A percentile compares a stretch with the other conserved stretches of the same genome.
These are phyloP conservation scores for Meira miltonrushii DNA, from an alignment of 1,284 basidiomycete genomes.

Conservation along the genomic window DNA sequence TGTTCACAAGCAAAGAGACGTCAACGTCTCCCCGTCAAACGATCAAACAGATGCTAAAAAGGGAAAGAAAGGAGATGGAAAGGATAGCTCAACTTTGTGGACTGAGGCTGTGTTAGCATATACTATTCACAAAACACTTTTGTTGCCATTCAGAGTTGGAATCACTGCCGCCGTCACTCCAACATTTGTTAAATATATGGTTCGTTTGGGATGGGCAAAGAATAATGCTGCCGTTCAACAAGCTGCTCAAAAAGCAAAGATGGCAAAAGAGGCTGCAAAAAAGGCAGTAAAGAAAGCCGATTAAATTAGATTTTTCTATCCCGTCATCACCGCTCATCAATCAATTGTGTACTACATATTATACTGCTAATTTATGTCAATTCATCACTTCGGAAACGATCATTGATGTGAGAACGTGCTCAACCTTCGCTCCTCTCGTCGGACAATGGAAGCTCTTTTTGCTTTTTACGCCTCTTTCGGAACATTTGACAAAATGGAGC, in stretches of 20 bases:
- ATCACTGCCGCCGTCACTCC: constrained; percentile 84
- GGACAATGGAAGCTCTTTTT: too few relatives aligned
- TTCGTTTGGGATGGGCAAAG: constrained; percentile 41
- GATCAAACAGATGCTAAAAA: not conserved
- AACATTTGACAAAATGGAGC: too few relatives aligned
- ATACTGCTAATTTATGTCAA: too few relatives aligned
- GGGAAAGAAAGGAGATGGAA: not conserved
- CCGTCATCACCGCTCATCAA: not conserved
- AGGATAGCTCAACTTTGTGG: constrained; percentile 58
- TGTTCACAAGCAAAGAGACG: not conserved
- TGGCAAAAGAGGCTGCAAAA: constrained; percentile 7
- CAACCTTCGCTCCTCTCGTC: too few relatives aligned
- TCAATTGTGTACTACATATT: too few relatives aligned
- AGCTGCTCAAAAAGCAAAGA: constrained; percentile 6
- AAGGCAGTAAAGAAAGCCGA: not conserved
- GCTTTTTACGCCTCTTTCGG: too few relatives aligned
- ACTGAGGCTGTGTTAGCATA: constrained; percentile 90
- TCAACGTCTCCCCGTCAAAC: not conserved
- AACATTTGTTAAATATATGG: constrained; percentile 61
- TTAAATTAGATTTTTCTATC: not conserved
- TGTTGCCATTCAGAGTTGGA: constrained; percentile 83
- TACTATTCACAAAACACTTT: constrained; percentile 88
- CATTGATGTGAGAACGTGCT: too few relatives aligned
- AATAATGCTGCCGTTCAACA: constrained; percentile 7
- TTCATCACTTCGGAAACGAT: too few relatives aligned